phyloP scores from a whole-genome alignment of 1,139 yeast genomes.

The Zhuliangozyma parablackwelliae region DNA sequence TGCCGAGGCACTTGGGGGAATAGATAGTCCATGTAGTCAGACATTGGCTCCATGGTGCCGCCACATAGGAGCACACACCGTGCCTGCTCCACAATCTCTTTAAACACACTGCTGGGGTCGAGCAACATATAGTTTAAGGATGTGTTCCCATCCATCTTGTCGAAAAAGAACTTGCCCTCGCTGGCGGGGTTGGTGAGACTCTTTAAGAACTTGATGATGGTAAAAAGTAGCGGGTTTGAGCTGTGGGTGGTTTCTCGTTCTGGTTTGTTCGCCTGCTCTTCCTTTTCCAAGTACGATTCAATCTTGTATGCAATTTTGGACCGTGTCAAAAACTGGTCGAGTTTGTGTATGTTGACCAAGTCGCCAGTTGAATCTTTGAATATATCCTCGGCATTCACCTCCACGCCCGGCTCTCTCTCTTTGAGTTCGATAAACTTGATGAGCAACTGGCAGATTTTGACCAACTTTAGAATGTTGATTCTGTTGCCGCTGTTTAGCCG shows the following conservation, averaged over 20 bases:
- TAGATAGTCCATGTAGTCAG: conserved; percentile 61
- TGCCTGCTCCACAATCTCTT: conserved; percentile 60
- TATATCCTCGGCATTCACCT: conserved; percentile 48
- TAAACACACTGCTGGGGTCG: conserved; percentile 75
- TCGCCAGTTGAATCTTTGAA: conserved; percentile 63
- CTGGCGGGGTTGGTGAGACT: conserved; percentile 68
- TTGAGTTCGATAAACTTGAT: conserved; percentile 36
- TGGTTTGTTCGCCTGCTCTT: conserved; percentile 7
- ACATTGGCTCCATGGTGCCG: conserved; percentile 92
- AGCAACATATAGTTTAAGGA: conserved; percentile 66
- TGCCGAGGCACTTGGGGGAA: conserved; percentile 51
- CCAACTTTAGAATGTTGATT: conserved; percentile 61
- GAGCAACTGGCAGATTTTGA: conserved; percentile 52
- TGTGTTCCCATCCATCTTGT: conserved; percentile 23
- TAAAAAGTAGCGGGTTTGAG: conserved; percentile 60
- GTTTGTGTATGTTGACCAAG: conserved; percentile 61
- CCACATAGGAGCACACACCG: conserved; percentile 82
- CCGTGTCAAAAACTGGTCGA: conserved; percentile 58
- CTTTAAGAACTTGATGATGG: conserved; percentile 59
- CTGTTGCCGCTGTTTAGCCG: conserved; percentile 73
- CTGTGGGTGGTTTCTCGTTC: conserved; percentile 1
- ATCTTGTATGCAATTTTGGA: conserved; percentile 83
- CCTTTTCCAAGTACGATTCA: conserved; percentile 60
- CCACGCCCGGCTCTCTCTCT: conserved; percentile 45
- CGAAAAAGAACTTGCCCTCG: conserved; percentile 82